Percentiles rank a stretch among this genome's conserved stretches.
Evolutionary conservation across 2,329 filamentous ascomycete genomes (phyloP).

Genomic region (Arthroderma uncinatum): DNA sequence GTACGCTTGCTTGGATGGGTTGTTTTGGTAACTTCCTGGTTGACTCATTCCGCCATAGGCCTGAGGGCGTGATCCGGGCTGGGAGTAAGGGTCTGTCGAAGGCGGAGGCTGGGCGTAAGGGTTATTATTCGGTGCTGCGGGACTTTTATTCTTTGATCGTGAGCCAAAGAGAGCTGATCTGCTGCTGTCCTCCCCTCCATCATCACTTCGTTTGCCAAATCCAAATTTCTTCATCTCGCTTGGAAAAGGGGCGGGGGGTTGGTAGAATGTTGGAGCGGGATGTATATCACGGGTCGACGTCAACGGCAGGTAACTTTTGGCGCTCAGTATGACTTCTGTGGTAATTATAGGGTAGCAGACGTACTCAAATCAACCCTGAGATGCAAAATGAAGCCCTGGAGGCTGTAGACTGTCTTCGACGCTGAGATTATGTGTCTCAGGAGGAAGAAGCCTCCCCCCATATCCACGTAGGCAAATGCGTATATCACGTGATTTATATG

Average conservation of each 20-base stretch:
- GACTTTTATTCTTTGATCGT: constrained; percentile 44
- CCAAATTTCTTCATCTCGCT: constrained; percentile 20
- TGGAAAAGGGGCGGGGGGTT: neutral
- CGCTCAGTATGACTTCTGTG: neutral
- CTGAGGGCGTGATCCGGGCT: constrained; percentile 24
- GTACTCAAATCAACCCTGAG: neutral
- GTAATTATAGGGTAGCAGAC: neutral
- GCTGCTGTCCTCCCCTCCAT: constrained; percentile 42
- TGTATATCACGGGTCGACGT: neutral
- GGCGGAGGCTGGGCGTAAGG: constrained; percentile 46
- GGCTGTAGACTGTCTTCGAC: neutral
- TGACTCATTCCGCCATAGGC: constrained; percentile 8
- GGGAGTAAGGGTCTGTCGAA: constrained; percentile 44
- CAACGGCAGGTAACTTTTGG: no score
- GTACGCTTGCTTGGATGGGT: constrained; percentile 9
- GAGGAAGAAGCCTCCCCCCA: neutral
- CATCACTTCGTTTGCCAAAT: constrained; percentile 45
- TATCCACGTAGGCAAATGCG: neutral
- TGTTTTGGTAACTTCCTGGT: neutral
- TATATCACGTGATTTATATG: neutral
- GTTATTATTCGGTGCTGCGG: constrained; percentile 37
- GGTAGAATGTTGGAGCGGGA: neutral
- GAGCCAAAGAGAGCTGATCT: constrained; percentile 50
- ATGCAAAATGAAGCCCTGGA: neutral
- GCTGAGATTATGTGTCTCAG: neutral